Base-by-base conservation (phyloP, 352 stramenopile species). In the Paralagenidium karlingii region DNA sequence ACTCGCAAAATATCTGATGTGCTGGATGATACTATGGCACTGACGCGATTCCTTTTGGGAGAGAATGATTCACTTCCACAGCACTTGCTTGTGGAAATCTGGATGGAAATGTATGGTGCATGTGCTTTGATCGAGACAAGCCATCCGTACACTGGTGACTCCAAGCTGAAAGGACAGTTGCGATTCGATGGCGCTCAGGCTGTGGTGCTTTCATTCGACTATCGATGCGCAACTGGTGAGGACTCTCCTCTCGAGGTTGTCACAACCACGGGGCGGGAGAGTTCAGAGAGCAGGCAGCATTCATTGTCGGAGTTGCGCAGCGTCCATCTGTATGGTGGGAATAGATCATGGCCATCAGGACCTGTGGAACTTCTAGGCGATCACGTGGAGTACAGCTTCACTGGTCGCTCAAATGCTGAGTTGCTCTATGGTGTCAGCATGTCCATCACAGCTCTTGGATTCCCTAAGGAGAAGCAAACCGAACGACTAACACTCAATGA, bases 41-140 rank as follows among this genome's bases (percentile, higher is more conserved):
- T 91, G 6, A 55, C 66, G 6, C 58, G 47, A 10, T 90, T 90
- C 46, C 43, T 90, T 11, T 51, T 87, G 2, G 59, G 69, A 20
- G 49, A 83, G 32, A 60, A 45, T 0, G 44, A 59, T 5, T 37
- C 32, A 22, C 40, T 91, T 3, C 57, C 75, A 11, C 43, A 67
- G 10, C 67, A 82, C 41, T 51, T 84, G 2, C 39, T 88, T 12
- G 49, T 70, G 25, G 51, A 71, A 11, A 75, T 88, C 24, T 91
- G 77, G 77, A 44, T 91, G 3, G 77, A 88, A 18, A 65, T 82
- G n/a, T 85, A 80, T 37, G 77, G 77, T 15, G 61, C 59, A 9
- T 57, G 57, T 3, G 52, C 38, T 9, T 61, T 83, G 11, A 60
- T 91, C 11, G 71, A 91, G 37, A 82, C 55, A 0, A 41, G 47